Percentiles rank a stretch among this genome's conserved stretches.
phyloP scores from a whole-genome alignment of 345 rosid genomes.

The Gossypium anomalum region DNA sequence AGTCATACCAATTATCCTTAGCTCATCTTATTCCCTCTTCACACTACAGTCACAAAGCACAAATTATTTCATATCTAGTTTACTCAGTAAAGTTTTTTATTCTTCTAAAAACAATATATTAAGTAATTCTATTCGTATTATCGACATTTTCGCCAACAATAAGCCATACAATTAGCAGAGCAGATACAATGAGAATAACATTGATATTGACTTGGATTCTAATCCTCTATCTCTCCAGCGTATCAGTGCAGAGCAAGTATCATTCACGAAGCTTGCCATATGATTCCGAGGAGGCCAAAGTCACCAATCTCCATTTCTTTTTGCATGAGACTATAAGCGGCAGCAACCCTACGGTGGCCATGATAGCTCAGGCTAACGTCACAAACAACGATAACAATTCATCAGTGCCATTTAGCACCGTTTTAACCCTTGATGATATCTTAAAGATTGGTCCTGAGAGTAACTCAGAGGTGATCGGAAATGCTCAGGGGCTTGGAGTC shows the following conservation, averaged over 20 bases:
- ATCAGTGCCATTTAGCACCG: conserved; percentile 25
- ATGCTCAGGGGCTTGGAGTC: conserved; percentile 29
- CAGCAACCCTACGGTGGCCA: conserved; percentile 23
- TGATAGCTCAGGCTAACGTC: not conserved
- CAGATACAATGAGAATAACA: conserved; percentile 2
- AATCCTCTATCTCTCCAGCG: not conserved
- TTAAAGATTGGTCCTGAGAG: conserved; percentile 34
- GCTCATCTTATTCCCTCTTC: no score
- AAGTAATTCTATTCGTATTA: not conserved
- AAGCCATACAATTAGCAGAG: not conserved
- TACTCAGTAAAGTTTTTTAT: not conserved
- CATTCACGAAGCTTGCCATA: not conserved
- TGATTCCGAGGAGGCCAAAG: not conserved
- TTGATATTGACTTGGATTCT: not conserved
- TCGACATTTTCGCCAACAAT: not conserved
- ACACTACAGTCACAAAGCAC: no score
- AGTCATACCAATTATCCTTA: no score
- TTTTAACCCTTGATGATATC: conserved; percentile 37
- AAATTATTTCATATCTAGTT: not conserved
- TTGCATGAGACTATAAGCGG: conserved; percentile 31
- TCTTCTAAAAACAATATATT: not conserved
- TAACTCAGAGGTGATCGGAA: conserved; percentile 13
- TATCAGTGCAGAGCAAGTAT: not conserved
- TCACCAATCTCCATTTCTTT: conserved; percentile 9
- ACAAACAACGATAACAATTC: not conserved